Evolutionary conservation across 108 stramenopile species (phyloP), one percentile per base, ranked within the genome.

Genomic region (Nitzschia sp.): DNA sequence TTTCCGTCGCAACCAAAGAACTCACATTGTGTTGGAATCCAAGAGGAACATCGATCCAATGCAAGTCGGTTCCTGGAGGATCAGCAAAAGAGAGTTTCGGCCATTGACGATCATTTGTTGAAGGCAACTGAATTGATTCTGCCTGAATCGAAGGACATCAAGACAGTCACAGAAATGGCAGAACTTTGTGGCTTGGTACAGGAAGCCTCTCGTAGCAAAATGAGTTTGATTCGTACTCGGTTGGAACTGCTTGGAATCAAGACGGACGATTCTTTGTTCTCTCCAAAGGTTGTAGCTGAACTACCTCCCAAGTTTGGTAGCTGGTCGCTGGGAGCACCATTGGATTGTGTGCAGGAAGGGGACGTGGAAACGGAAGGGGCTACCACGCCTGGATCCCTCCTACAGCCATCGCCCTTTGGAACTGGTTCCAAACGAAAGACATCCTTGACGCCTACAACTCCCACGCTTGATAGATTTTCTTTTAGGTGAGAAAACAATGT

Each of bases 321-420:
- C 12, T 70, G 69, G 57, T 70, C 57, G 9, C 7, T 70, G 21
- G 69, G 69, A 10, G 68, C 69, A 20, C 75, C 75, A 10, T 39
- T 76, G 40, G 68, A 76, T 19, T 53, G 56, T 41, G 75, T 76
- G 7, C 12, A 61, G 15, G 75, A 76, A 50, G 63, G 51, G 0
- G 75, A 76, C 38, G 65, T 62, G 7, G 73, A 75, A 68, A 75
- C 73, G 37, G 73, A 75, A 41, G 73, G 73, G 37, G 48, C 59
- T 0, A 75, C 73, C 50, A 75, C 73, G 19, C 73, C 73, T 10
- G 73, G 73, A 41, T 75, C 73, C 8, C 14, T 51, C 37, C 43
- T 75, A 8, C 59, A 67, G 15, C 68, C 68, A 5, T 69, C 68
- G 21, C 73, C 73, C 10, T 60, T 58, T 70, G 43, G 22, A 7